A percentile compares a stretch with the other conserved stretches of the same genome.
These are phyloP conservation scores for Syncephalastrum racemosum DNA, from an alignment of 371 early-diverging fungal species.

Conservation along the genomic window DNA sequence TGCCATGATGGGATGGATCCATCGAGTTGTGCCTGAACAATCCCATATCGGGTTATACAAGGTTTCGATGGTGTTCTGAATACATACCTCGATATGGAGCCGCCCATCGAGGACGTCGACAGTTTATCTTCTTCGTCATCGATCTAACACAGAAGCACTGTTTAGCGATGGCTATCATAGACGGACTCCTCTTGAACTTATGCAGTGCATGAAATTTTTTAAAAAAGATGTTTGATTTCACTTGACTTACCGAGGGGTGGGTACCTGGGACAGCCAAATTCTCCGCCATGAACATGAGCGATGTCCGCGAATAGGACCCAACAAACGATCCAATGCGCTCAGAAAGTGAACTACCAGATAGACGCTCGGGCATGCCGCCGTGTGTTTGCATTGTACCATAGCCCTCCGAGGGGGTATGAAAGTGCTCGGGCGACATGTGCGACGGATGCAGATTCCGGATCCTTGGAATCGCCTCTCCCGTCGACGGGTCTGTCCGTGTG, in stretches of 20 bases:
- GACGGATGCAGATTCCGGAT: conserved; percentile 45
- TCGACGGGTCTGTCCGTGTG: conserved; percentile 24
- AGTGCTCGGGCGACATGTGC: conserved; percentile 23
- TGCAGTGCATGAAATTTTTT: too few relatives aligned
- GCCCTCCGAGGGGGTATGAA: neutral
- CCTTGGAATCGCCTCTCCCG: conserved; percentile 15
- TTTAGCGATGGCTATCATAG: neutral
- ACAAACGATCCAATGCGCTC: conserved; percentile 40
- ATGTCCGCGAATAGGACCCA: conserved; percentile 50
- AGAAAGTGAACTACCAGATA: conserved; percentile 16
- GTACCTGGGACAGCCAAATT: conserved; percentile 36
- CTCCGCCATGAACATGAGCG: conserved; percentile 53
- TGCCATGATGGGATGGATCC: too few relatives aligned
- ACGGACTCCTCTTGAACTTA: too few relatives aligned
- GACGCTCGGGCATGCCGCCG: conserved; percentile 5
- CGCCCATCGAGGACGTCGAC: conserved; percentile 21
- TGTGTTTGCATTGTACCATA: neutral
- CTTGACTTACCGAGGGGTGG: conserved; percentile 9
- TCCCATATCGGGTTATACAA: too few relatives aligned
- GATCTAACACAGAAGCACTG: conserved; percentile 7
- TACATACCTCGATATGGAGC: conserved; percentile 18
- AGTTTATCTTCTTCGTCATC: conserved; percentile 37
- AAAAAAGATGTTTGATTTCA: neutral
- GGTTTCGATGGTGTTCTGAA: too few relatives aligned
- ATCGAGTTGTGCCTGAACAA: too few relatives aligned